Base-by-base conservation (phyloP, 2,329 filamentous ascomycete species). In the Nigrospora oryzae region DNA sequence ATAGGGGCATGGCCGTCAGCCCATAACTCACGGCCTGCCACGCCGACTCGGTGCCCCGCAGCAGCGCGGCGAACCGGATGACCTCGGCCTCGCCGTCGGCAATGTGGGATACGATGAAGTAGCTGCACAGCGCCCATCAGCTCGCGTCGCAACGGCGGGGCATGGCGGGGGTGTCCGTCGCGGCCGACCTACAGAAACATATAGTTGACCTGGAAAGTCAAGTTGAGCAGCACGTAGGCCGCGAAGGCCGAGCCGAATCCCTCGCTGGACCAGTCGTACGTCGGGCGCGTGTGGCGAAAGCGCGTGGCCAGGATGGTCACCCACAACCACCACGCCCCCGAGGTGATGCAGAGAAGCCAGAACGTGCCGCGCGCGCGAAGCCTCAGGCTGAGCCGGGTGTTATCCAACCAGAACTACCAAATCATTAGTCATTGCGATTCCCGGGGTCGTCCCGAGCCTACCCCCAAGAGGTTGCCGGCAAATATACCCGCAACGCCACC, bases 21-120 rank as follows among this genome's bases (percentile, higher is more conserved):
- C 84, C 84, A 48, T 88, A 89, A 54, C 81, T 84, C 14, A 89
- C 63, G 7, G 83, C 84, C 57, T 89, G 84, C 65, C 81, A 83
- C 0, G 81, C 84, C 1, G 81, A 86, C 61, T 89, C 84, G 0
- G 81, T 84, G 1, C 81, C 84, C 45, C 84, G 71, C 3, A 89
- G 66, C 12, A 89, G 62, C 1, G 81, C 83, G 0, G 84, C 76
- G 54, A 83, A 81, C 1, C 84, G 74, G 37, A 89, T 75, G 2
- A 87, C 74, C 51, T 89, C 79, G 19, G 73, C 70, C 42, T 85
- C 71, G 6, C 71, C 68, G 5, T 68, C 61, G 1, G 84, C 81
- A 3, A 89, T 59, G 52, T 86, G 81, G 4, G 78, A 74, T 11
- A 88, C 75, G 47, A 88, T 68, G 54, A 88, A 88, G 64, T 87